phyloP scores from a whole-genome alignment of 208 protist genomes.

The Lotmaria passim region DNA sequence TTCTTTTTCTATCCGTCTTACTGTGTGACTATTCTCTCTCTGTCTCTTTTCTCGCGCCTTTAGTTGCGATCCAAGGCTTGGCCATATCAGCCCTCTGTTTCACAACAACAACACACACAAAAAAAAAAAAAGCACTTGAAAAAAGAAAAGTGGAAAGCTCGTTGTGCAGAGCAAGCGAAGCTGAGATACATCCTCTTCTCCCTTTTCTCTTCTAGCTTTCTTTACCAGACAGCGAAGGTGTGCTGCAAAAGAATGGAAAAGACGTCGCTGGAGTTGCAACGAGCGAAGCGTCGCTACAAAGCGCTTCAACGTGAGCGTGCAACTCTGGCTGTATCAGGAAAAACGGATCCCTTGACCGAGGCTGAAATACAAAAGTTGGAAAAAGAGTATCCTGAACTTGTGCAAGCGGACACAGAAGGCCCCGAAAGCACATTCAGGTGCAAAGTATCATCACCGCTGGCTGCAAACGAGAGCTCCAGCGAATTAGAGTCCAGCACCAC shows the following conservation, averaged over 20 bases:
- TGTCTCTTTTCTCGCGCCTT: too few relatives aligned
- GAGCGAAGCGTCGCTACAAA: slow-evolving; percentile 64
- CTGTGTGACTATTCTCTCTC: too few relatives aligned
- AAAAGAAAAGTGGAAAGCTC: too few relatives aligned
- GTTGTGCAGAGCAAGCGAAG: too few relatives aligned
- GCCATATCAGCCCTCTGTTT: too few relatives aligned
- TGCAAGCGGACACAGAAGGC: background rate
- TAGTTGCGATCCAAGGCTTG: too few relatives aligned
- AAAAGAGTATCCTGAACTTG: slow-evolving; percentile 35
- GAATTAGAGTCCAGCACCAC: background rate
- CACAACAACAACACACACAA: too few relatives aligned
- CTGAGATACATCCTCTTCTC: too few relatives aligned
- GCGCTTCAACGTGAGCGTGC: slow-evolving; percentile 50
- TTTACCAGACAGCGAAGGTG: too few relatives aligned
- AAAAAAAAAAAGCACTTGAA: too few relatives aligned
- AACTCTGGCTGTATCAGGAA: slow-evolving; percentile 25
- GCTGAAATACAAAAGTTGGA: slow-evolving; percentile 54
- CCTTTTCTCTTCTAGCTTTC: too few relatives aligned
- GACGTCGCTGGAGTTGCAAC: slow-evolving; percentile 19
- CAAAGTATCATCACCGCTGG: background rate
- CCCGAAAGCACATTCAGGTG: background rate
- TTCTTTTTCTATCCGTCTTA: too few relatives aligned
- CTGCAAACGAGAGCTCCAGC: background rate
- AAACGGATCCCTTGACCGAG: slow-evolving; percentile 33
- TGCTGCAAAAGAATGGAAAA: slow-evolving; percentile 9